A percentile compares a stretch with the other conserved stretches of the same genome.
Conservation (phyloP, 179 eudicot species). For the Carnegiea gigantea region DNA sequence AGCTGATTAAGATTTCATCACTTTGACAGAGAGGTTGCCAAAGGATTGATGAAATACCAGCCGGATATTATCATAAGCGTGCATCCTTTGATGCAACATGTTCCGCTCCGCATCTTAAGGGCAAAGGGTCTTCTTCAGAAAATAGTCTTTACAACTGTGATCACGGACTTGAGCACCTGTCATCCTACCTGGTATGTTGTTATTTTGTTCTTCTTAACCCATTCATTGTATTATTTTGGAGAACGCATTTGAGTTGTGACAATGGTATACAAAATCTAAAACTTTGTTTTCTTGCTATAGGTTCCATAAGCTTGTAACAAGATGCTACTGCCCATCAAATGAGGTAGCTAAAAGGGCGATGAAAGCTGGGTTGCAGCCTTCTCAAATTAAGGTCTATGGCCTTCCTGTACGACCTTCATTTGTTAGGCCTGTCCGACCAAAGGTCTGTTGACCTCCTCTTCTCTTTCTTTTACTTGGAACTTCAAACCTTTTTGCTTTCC, state of each 20-base stretch:
- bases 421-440: constrained; percentile 71
- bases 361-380: constrained; percentile 77
- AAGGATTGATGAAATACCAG: constrained; percentile 91
- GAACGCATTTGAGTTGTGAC: constrained; percentile 3
- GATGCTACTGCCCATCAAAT: constrained; percentile 93
- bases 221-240: background rate
- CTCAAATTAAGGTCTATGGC: constrained; percentile 92
- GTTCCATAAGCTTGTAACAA: constrained; percentile 98
- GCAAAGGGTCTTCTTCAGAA: constrained; percentile 78
- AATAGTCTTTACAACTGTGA: constrained; percentile 89
- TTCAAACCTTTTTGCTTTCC: background rate
- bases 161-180: constrained; percentile 93
- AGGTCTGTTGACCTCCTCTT: constrained; percentile 49
- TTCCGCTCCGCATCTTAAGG: constrained; percentile 91
- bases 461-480: constrained; percentile 1
- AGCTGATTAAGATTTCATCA: constrained; percentile 10
- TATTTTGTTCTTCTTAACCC: background rate
- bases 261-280: background rate
- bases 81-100: constrained; percentile 99
- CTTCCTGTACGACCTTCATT: constrained; percentile 98
- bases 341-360: constrained; percentile 86
- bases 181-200: constrained; percentile 86
- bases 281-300: constrained; percentile 30
- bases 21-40: constrained; percentile 75
- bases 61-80: constrained; percentile 97